Percentiles rank a stretch among this genome's conserved stretches.
Conservation (phyloP, 2,329 filamentous ascomycete species). For the Nothophoma quercina region DNA sequence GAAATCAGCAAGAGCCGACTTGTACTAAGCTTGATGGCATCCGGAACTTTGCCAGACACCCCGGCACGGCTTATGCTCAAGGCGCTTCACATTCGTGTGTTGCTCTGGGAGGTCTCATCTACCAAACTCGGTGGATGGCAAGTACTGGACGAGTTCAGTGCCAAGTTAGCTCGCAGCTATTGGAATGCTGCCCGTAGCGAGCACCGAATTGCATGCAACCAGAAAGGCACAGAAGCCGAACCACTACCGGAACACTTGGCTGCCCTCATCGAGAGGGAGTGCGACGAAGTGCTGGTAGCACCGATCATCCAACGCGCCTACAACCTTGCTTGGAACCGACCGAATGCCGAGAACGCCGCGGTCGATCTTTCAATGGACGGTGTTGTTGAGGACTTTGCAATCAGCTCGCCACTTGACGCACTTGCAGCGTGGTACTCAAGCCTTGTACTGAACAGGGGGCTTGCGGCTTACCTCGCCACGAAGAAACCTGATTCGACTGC, state of each 20-base stretch:
- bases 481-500: conserved; percentile 58
- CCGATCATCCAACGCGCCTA: conserved; percentile 83
- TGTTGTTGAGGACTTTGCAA: conserved; percentile 84
- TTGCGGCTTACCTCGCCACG: conserved; percentile 69
- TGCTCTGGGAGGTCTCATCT: conserved; percentile 80
- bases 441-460: conserved; percentile 71
- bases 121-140: conserved; percentile 70
- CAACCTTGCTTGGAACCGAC: conserved; percentile 87
- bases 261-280: conserved; percentile 77
- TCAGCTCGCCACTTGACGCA: conserved; percentile 86
- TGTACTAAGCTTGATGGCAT: conserved; percentile 85
- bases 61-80: conserved; percentile 88
- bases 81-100: conserved; percentile 86
- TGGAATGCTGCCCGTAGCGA: conserved; percentile 83
- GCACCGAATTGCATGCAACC: conserved; percentile 54
- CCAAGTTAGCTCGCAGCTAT: conserved; percentile 74
- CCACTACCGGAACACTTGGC: conserved; percentile 79
- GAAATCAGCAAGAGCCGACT: conserved; percentile 89
- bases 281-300: conserved; percentile 80
- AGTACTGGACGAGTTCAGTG: conserved; percentile 72
- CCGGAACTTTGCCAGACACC: conserved; percentile 83
- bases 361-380: conserved; percentile 78
- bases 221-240: conserved; percentile 63
- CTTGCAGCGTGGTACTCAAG: conserved; percentile 92
- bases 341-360: conserved; percentile 71